Evolutionary conservation across 2,329 filamentous ascomycete species (phyloP), one percentile per base, ranked within the genome.

Genomic region (Penicillium sp.): DNA sequence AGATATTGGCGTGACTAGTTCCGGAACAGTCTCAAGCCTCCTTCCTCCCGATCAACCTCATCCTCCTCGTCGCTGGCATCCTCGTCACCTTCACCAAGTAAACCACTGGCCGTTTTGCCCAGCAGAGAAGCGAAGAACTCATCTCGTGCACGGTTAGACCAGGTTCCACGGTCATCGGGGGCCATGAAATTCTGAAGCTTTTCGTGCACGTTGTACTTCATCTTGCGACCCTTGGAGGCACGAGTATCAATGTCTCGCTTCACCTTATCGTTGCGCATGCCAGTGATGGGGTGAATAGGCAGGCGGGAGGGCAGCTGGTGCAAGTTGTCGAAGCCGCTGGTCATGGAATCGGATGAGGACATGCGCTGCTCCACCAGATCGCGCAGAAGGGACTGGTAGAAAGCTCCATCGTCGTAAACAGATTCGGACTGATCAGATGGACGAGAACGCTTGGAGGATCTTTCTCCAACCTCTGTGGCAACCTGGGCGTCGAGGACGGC

Each of bases 181-280:
- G 92, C 92, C 91, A 97, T 97, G 69, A 97, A 97, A 73, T 97
- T 97, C 76, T 96, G 90, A 67, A 99, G 74, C 78, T 97, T 97
- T 78, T 97, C 93, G 69, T 97, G 92, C 42, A 97, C 91, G 14
- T 90, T 94, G 74, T 93, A 99, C 36, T 91, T 83, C 81, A 99
- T 84, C 78, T 97, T 97, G 46, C 94, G 81, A 6, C 94, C 94
- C 75, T 97, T 97, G 70, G 90, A 96, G 0, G 94, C 94, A 70
- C 92, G 94, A 18, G 92, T 92, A 71, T 99, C 94, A 4, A 97
- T 89, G 29, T 87, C 83, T 69, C 90, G 89, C 74, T 89, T 88
- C 55, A 88, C 82, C 79, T 93, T 96, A 59, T 76, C 73, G 55
- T 76, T 76, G 44, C 72, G 72, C 71, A 76, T 76, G 3, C 76